phyloP scores from a whole-genome alignment of 305 asterid species.

The Euphrasia arctica region DNA sequence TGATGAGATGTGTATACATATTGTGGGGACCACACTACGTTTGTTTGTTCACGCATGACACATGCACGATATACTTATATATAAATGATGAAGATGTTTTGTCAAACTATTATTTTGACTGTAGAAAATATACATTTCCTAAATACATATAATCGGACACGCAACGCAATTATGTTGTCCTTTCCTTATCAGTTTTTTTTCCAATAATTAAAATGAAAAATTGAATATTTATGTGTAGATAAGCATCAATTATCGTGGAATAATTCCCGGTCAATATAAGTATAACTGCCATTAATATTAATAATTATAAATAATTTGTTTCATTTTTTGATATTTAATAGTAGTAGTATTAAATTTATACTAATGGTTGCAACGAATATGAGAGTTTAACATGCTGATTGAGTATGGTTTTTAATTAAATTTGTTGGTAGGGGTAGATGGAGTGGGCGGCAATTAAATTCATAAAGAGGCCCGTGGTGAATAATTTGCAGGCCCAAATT shows the following conservation, averaged over 20 bases:
- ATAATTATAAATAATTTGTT: no score
- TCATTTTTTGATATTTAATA: no score
- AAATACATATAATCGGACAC: neutral
- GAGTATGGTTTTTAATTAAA: no score
- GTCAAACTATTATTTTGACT: neutral
- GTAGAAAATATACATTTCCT: neutral
- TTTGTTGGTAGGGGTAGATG: no score
- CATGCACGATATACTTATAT: neutral
- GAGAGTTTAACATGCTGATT: no score
- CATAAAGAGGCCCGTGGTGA: slow-evolving; percentile 3
- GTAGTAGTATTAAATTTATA: no score
- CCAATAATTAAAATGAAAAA: neutral
- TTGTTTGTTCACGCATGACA: neutral
- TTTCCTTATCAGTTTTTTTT: neutral
- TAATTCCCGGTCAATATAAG: neutral
- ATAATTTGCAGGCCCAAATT: slow-evolving; percentile 3
- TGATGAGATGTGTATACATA: no score
- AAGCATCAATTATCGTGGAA: no score
- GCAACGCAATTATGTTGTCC: neutral
- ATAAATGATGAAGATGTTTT: no score
- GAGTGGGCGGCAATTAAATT: neutral
- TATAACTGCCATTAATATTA: neutral
- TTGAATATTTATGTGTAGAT: no score
- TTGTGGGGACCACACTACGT: neutral
- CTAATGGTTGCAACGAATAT: no score